Percentiles rank a stretch among this genome's conserved stretches.
These are phyloP conservation scores for Mucor velutinosus DNA, from an alignment of 371 early-diverging fungal genomes.

Conservation along the genomic window DNA sequence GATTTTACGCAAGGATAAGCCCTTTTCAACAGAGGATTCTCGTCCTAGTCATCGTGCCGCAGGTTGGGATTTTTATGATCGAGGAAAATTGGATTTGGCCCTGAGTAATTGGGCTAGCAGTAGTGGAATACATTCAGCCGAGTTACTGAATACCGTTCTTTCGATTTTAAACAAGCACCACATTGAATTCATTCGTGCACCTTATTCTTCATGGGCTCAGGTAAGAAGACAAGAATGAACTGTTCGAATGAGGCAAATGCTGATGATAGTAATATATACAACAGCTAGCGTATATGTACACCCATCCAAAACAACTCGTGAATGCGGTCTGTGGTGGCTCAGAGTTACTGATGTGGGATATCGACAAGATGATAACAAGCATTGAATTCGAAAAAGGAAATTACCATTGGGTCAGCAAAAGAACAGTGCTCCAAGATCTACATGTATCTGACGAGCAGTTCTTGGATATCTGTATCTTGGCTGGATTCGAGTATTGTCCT, in stretches of 20 bases:
- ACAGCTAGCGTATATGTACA: slow-evolving; percentile 76
- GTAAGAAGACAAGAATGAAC: too few species aligned
- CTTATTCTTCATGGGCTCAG: slow-evolving; percentile 84
- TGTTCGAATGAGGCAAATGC: neutral
- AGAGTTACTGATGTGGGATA: slow-evolving; percentile 79
- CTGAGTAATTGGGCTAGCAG: slow-evolving; percentile 60
- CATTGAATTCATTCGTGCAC: slow-evolving; percentile 80
- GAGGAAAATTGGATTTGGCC: slow-evolving; percentile 66
- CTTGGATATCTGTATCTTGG: slow-evolving; percentile 80
- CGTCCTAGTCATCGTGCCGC: slow-evolving; percentile 64
- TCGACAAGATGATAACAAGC: slow-evolving; percentile 73
- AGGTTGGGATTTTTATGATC: slow-evolving; percentile 76
- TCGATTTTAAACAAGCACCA: slow-evolving; percentile 65
- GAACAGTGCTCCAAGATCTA: slow-evolving; percentile 64
- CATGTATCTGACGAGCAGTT: slow-evolving; percentile 75
- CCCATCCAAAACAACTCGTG: slow-evolving; percentile 69
- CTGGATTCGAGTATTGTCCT: slow-evolving; percentile 77
- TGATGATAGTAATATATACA: neutral
- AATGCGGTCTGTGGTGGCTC: slow-evolving; percentile 75
- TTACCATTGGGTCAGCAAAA: slow-evolving; percentile 71
- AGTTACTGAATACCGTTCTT: slow-evolving; percentile 71
- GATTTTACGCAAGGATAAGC: slow-evolving; percentile 73
- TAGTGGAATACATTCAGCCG: slow-evolving; percentile 60
- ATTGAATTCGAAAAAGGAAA: slow-evolving; percentile 71
- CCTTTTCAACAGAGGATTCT: slow-evolving; percentile 66